These are phyloP conservation scores for Entomortierella beljakovae DNA, from an alignment of 192 early-diverging fungal species.

Conservation along the genomic window DNA sequence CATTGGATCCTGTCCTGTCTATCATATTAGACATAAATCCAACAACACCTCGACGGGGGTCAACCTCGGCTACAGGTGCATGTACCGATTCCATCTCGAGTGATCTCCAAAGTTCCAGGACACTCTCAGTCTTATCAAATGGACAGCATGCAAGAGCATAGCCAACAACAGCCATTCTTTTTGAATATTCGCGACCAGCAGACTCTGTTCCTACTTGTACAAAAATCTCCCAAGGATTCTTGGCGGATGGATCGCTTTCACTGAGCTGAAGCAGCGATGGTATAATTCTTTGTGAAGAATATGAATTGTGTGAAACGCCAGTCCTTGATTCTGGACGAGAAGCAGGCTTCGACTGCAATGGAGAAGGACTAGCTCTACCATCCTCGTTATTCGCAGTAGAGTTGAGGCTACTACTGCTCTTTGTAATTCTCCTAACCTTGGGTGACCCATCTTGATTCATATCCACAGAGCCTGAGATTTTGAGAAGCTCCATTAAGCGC, in stretches of 20 bases:
- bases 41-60: slow-evolving; percentile 39
- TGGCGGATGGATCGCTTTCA: slow-evolving; percentile 56
- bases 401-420: slow-evolving; percentile 29
- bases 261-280: not conserved
- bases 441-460: slow-evolving; percentile 34
- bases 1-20: slow-evolving; percentile 21
- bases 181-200: slow-evolving; percentile 42
- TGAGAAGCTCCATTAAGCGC: slow-evolving; percentile 66
- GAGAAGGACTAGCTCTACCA: not conserved
- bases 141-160: slow-evolving; percentile 68
- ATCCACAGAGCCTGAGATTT: slow-evolving; percentile 25
- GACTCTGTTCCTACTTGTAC: slow-evolving; percentile 49
- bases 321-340: slow-evolving; percentile 20
- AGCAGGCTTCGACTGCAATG: not conserved
- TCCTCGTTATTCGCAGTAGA: not conserved
- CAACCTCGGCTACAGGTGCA: slow-evolving; percentile 34
- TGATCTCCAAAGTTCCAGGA: slow-evolving; percentile 46
- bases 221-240: slow-evolving; percentile 56
- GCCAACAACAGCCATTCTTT: slow-evolving; percentile 62
- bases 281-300: not conserved
- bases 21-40: slow-evolving; percentile 51
- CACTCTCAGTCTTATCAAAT: slow-evolving; percentile 45
- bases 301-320: slow-evolving; percentile 2
- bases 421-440: slow-evolving; percentile 17
- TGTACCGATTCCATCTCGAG: slow-evolving; percentile 47